Conservation (phyloP, 2,329 filamentous ascomycete genomes). For the Graphium sp. region DNA sequence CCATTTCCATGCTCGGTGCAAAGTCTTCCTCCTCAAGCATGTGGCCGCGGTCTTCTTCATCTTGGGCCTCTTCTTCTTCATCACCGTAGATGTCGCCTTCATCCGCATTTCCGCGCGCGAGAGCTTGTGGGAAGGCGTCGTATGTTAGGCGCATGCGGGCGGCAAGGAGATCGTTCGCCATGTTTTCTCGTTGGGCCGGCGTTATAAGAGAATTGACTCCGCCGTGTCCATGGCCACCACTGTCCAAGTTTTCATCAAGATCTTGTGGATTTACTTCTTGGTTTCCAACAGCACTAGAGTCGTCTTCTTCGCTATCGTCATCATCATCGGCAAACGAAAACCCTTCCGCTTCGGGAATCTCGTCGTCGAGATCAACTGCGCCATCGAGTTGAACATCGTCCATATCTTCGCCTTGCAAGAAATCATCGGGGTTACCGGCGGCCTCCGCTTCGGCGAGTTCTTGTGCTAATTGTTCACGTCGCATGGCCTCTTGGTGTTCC, state of each 20-base stretch:
- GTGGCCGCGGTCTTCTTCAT: slow-evolving; percentile 37
- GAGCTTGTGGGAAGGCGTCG: slow-evolving; percentile 43
- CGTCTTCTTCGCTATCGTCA: slow-evolving; percentile 23
- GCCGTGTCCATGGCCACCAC: too few species aligned
- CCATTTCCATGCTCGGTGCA: slow-evolving; percentile 9
- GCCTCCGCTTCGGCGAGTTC: slow-evolving; percentile 56
- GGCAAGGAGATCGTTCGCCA: slow-evolving; percentile 29
- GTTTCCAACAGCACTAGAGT: slow-evolving; percentile 21
- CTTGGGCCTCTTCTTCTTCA: slow-evolving; percentile 27
- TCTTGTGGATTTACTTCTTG: slow-evolving; percentile 19
- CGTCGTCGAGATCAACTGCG: slow-evolving; percentile 50
- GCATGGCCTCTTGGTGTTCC: slow-evolving; percentile 62
- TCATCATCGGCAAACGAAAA: slow-evolving; percentile 17
- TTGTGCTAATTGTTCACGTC: slow-evolving; percentile 52
- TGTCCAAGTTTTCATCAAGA: too few species aligned
- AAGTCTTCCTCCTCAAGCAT: slow-evolving; percentile 49
- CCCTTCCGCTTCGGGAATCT: slow-evolving; percentile 49
- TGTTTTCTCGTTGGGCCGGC: slow-evolving; percentile 19
- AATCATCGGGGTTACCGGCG: slow-evolving; percentile 20
- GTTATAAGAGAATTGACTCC: too few species aligned
- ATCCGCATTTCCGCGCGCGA: slow-evolving; percentile 30
- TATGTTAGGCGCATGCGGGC: slow-evolving; percentile 37
- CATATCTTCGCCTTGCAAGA: slow-evolving; percentile 28
- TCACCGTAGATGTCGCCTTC: slow-evolving; percentile 32
- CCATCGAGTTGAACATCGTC: slow-evolving; percentile 39